phyloP scores from a whole-genome alignment of 1,284 basidiomycete genomes.

The Neotropicomus parvogracilis region DNA sequence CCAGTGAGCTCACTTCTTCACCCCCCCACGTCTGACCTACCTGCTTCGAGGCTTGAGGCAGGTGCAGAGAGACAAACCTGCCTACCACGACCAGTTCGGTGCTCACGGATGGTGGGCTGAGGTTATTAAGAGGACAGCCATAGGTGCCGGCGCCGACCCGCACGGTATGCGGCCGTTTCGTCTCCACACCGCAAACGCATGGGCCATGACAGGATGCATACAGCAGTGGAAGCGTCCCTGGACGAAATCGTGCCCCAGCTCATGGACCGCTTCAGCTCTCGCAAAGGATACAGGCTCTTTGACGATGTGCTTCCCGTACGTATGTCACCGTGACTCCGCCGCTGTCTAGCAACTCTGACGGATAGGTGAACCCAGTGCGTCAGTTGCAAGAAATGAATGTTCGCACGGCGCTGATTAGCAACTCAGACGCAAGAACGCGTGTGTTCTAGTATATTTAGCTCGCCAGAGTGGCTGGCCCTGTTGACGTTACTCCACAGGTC shows the following conservation, averaged over 20 bases:
- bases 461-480: background rate
- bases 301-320: slow-evolving; percentile 59
- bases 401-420: slow-evolving; percentile 61
- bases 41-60: slow-evolving; percentile 53
- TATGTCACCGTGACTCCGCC: slow-evolving; percentile 35
- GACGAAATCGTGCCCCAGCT: slow-evolving; percentile 52
- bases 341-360: slow-evolving; percentile 10
- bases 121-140: slow-evolving; percentile 66
- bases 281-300: slow-evolving; percentile 65
- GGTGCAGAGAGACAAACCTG: slow-evolving; percentile 56
- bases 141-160: slow-evolving; percentile 64
- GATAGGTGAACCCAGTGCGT: slow-evolving; percentile 39
- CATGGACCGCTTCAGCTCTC: slow-evolving; percentile 62
- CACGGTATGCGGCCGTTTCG: slow-evolving; percentile 37
- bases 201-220: slow-evolving; percentile 11
- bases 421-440: slow-evolving; percentile 69
- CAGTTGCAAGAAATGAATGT: slow-evolving; percentile 45
- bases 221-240: slow-evolving; percentile 53
- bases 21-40: slow-evolving; percentile 2
- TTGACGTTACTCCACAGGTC: slow-evolving; percentile 34
- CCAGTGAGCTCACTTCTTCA: slow-evolving; percentile 37
- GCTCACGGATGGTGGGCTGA: slow-evolving; percentile 66
- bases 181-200: slow-evolving; percentile 24
- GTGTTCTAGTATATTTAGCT: slow-evolving; percentile 25
- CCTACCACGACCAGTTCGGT: slow-evolving; percentile 42